Conservation (phyloP, 208 protist genomes). For the Wallacemonas sp. region DNA sequence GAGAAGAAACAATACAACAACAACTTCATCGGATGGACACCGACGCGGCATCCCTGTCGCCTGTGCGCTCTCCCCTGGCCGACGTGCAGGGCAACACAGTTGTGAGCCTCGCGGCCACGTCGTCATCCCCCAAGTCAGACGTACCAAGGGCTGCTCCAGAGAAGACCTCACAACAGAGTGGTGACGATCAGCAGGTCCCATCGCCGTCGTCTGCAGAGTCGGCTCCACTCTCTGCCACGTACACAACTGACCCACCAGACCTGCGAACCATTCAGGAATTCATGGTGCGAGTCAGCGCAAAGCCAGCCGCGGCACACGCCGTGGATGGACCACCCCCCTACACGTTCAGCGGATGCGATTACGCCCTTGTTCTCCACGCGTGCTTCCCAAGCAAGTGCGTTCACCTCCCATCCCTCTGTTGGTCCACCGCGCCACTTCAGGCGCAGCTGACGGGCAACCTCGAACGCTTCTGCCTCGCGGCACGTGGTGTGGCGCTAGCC, state of each 20-base stretch:
- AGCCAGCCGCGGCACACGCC: slow-evolving; percentile 18
- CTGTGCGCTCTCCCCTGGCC: too few relatives aligned
- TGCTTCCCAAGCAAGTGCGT: slow-evolving; percentile 58
- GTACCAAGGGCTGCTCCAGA: too few relatives aligned
- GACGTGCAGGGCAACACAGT: too few relatives aligned
- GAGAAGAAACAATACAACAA: too few relatives aligned
- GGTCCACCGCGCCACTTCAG: slow-evolving; percentile 47
- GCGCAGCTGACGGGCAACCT: slow-evolving; percentile 64
- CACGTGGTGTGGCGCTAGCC: slow-evolving; percentile 29
- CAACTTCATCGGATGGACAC: too few relatives aligned
- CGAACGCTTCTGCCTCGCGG: slow-evolving; percentile 53
- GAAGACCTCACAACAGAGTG: too few relatives aligned
- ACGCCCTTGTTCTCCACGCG: slow-evolving; percentile 62
- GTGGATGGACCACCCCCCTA: slow-evolving; percentile 36
- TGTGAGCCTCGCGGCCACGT: too few relatives aligned
- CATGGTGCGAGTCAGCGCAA: slow-evolving; percentile 46
- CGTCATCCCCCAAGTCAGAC: too few relatives aligned
- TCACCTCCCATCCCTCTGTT: slow-evolving; percentile 53
- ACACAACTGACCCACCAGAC: slow-evolving; percentile 25
- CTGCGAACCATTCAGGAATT: slow-evolving; percentile 42
- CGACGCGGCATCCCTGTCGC: too few relatives aligned
- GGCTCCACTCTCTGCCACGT: too few relatives aligned
- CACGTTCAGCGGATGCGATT: slow-evolving; percentile 71
- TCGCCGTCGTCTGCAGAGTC: too few relatives aligned
- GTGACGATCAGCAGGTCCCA: too few relatives aligned